A percentile compares a stretch with the other conserved stretches of the same genome.
phyloP scores from a whole-genome alignment of 1,139 yeast genomes.

The Blastobotrys illinoisensis region DNA sequence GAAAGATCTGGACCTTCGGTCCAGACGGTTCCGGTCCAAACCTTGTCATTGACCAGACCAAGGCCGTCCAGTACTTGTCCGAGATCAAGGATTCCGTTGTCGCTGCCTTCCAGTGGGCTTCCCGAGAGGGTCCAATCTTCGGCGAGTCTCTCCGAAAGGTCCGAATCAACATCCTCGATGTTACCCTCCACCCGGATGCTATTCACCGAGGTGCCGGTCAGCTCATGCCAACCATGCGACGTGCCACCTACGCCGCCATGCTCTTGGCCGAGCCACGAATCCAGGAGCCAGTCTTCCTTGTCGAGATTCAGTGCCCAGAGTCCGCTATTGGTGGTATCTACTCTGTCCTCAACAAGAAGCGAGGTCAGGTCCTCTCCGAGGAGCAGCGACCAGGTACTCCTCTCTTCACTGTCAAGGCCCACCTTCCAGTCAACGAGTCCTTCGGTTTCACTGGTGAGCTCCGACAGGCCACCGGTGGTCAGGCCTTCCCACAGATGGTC shows the following conservation, averaged over 20 bases:
- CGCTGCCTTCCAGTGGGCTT: slow-evolving; percentile 99
- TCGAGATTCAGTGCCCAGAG: slow-evolving; percentile 99
- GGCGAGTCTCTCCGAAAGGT: slow-evolving; percentile 96
- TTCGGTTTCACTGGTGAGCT: slow-evolving; percentile 99
- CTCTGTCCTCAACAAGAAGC: slow-evolving; percentile 99
- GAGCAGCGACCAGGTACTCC: slow-evolving; percentile 99
- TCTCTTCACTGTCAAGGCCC: slow-evolving; percentile 97
- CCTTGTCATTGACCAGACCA: slow-evolving; percentile 98
- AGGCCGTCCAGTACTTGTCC: slow-evolving; percentile 98
- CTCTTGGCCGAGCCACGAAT: slow-evolving; percentile 98
- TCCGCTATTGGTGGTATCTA: slow-evolving; percentile 99
- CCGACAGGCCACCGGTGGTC: slow-evolving; percentile 99
- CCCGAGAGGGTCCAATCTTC: slow-evolving; percentile 98
- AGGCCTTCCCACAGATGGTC: slow-evolving; percentile 99
- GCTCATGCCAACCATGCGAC: slow-evolving; percentile 99
- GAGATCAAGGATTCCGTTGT: slow-evolving; percentile 99
- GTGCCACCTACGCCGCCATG: slow-evolving; percentile 98
- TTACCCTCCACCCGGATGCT: slow-evolving; percentile 99
- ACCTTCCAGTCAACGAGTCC: slow-evolving; percentile 99
- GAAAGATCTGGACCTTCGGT: slow-evolving; percentile 99
- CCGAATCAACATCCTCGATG: slow-evolving; percentile 98
- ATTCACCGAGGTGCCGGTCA: slow-evolving; percentile 99
- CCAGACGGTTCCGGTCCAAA: slow-evolving; percentile 99
- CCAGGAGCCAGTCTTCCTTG: slow-evolving; percentile 99
- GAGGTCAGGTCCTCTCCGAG: slow-evolving; percentile 99